Base-by-base conservation (phyloP, 2,329 filamentous ascomycete species). In the Xylaria digitata region DNA sequence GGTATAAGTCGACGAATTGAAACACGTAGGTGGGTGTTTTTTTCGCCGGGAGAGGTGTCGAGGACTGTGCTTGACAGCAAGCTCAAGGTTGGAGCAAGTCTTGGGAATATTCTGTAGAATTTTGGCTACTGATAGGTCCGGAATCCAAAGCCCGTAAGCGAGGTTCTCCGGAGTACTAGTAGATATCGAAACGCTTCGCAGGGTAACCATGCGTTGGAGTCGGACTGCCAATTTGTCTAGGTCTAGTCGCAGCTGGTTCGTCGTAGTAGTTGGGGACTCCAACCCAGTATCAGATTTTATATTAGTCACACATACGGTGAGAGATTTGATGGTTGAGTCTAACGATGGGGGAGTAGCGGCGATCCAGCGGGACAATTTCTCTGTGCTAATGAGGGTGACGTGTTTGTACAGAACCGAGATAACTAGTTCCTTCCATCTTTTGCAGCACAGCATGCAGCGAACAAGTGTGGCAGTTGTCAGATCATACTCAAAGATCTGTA, bases 1-100 rank as follows among this genome's bases (percentile, higher is more conserved):
- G 63, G 63, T 11, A 69, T 46, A 8, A 67, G 15, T 9, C 19
- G 32, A 8, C 57, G 61, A 26, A 69, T 69, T 9, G 61, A 61
- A 53, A 37, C 32, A 37, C 67, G 67, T 13, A 69, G 30, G 42
- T 67, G 64, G 19, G 30, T 19, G 6, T 34, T 34, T 34, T 34
- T 2, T 34, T 34, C 9, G 32, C 32, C 9, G 7, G 32, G 32
- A 9, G 32, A 34, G 32, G 32, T 8, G 7, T 34, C 32, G 7
- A 34, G 32, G 7, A 8, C 32, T 34, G 32, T 34, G 32, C 32
- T 34, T 34, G 32, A 34, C 32, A 34, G 1, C 32, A 34, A 34
- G 32, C 32, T 34, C 32, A 9, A 34, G 32, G 7, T 6, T 8
- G 9, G 32, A 34, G 32, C 32, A 34, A 34, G 32, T 9, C 7